Evolutionary conservation across 2,329 filamentous ascomycete species (phyloP), one percentile per base, ranked within the genome.

Genomic region (Xylariaceae sp.): DNA sequence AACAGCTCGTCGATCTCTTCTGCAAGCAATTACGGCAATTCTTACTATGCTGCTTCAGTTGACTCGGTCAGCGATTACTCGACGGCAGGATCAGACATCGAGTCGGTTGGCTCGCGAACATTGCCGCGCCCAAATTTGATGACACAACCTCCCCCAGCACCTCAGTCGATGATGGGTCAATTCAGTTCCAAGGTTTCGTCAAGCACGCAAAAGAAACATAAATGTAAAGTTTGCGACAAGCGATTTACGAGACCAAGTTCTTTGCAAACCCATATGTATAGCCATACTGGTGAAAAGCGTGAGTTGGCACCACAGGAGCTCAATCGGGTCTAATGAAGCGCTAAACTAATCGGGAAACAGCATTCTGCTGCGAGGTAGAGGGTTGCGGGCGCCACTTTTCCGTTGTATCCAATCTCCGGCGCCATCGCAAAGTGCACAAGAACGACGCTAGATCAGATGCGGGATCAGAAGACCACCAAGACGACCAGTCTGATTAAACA

Each of bases 161-260:
- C 90, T 1, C 89, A 95, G 66, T 95, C 91, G 0, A 96, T 99
- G 90, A 99, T 99, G 94, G 85, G 90, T 45, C 91, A 95, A 63
- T 97, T 97, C 74, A 96, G 89, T 72, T 96, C 92, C 56, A 96
- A 96, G 73, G 86, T 96, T 45, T 91, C 90, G 0, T 91, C 89
- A 15, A 96, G 90, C 72, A 94, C 92, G 10, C 90, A 96, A 68
- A 97, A 97, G 83, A 97, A 97, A 78, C 94, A 97, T 75, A 96
- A 96, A 77, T 97, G 92, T 81, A 96, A 96, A 74, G 89, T 97
- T 52, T 97, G 92, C 75, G 92, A 96, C 71, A 96, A 97, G 80
- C 85, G 92, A 39, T 97, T 97, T 69, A 96, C 92, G 2, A 82
- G 92, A 47, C 92, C 92, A 1, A 96, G 90, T 66, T 96, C 92